Evolutionary conservation across 208 protist species (phyloP).

Genomic region (Crithidia acanthocephali): DNA sequence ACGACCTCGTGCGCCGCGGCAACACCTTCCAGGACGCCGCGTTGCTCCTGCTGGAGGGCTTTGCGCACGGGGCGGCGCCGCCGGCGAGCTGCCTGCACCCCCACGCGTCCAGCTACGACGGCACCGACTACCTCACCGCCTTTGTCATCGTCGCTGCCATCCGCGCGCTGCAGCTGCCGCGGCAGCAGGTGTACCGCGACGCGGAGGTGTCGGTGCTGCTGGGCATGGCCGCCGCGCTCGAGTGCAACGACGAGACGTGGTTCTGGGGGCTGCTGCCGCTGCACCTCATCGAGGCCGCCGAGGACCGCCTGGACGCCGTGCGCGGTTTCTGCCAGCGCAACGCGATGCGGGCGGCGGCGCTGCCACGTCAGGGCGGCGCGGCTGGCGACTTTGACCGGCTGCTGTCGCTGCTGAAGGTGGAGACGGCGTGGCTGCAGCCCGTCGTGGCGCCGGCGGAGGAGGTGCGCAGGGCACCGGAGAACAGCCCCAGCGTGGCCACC

Average conservation of each 20-base stretch:
- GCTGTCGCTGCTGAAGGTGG: slow-evolving; percentile 43
- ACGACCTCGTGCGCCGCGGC: slow-evolving; percentile 66
- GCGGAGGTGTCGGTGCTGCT: slow-evolving; percentile 75
- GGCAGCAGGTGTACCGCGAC: slow-evolving; percentile 54
- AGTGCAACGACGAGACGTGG: slow-evolving; percentile 74
- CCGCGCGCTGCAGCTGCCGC: slow-evolving; percentile 57
- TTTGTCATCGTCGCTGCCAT: slow-evolving; percentile 69
- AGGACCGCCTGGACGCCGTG: slow-evolving; percentile 55
- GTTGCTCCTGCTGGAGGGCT: slow-evolving; percentile 81
- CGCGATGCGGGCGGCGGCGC: slow-evolving; percentile 50
- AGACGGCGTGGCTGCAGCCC: slow-evolving; percentile 48
- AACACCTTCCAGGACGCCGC: slow-evolving; percentile 73
- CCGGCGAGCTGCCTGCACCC: slow-evolving; percentile 71
- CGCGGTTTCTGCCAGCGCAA: slow-evolving; percentile 75
- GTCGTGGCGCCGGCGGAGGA: slow-evolving; percentile 37
- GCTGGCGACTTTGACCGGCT: slow-evolving; percentile 49
- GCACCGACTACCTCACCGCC: slow-evolving; percentile 76
- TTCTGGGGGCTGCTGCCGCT: slow-evolving; percentile 84
- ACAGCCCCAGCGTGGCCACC: slow-evolving; percentile 72
- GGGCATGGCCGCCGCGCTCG: slow-evolving; percentile 69
- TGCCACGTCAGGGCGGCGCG: slow-evolving; percentile 14
- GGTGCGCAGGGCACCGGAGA: slow-evolving; percentile 31
- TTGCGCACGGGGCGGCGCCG: slow-evolving; percentile 53
- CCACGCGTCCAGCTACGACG: slow-evolving; percentile 86
- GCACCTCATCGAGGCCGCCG: slow-evolving; percentile 73